Evolutionary conservation across 805 yeast genomes (phyloP), one percentile per base, ranked within the genome.

Genomic region (Yamadazyma scolyti): DNA sequence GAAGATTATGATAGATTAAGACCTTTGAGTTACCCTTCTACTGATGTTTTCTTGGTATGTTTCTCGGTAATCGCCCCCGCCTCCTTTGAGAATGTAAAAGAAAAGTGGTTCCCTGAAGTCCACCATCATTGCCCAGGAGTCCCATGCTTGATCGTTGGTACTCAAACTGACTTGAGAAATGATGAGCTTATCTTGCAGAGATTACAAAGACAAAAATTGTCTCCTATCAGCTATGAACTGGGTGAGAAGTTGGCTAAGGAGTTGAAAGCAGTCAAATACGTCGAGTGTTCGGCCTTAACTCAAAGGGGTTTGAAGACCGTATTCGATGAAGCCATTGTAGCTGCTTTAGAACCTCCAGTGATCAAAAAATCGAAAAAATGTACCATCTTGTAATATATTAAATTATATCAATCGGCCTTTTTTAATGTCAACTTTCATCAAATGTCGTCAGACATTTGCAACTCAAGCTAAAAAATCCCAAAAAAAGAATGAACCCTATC

Each of bases 31-130:
- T 90, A 90, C 61, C 97, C 98, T 11, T 93, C 95, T 33, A 93
- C 98, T 4, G 98, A 90, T 61, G 96, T 90, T 27, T 90, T 90
- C 56, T 71, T 90, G 47, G 95, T 90, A 37, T 93, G 98, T 65
- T 90, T 93, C 65, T 82, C 95, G 21, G 96, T 93, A 38, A 89
- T 94, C 46, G 88, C 96, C 9, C 98, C 97, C 20, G 94, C 98
- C 21, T 82, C 95, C 13, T 93, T 90, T 60, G 97, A 93, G 64
- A 90, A 90, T 66, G 97, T 93, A 31, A 84, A 86, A 58, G 97
- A 93, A 65, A 90, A 90, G 65, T 90, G 98, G 98, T 83, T 89
- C 67, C 97, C 97, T 18, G 98, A 90, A 61, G 95, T 93, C 40
- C 75, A 71, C 47, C 96, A 89, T 58, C 97, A 90, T 64, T 94